Percentiles rank a stretch among this genome's conserved stretches.
Conservation (phyloP, 805 yeast genomes). For the Barnettozyma sp. region DNA sequence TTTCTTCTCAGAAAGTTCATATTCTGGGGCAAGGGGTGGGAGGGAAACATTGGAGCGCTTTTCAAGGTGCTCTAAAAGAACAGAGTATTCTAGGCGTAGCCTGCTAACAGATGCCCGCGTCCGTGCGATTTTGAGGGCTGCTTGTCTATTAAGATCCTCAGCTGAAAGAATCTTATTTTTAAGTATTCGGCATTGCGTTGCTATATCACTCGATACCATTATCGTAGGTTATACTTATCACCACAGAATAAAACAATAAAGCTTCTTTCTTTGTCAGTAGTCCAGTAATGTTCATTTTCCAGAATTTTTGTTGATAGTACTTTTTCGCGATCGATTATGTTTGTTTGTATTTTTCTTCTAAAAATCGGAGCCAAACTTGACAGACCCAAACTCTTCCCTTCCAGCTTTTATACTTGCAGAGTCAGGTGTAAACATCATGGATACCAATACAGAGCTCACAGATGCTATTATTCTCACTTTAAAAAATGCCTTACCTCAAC, state of each 20-base stretch:
- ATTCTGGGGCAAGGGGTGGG: conserved; percentile 11
- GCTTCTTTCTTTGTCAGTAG: background rate
- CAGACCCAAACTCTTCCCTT: no score
- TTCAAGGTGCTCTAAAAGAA: conserved; percentile 76
- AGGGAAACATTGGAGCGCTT: conserved; percentile 31
- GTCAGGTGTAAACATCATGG: background rate
- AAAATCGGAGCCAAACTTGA: no score
- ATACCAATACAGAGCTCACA: background rate
- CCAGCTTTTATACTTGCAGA: no score
- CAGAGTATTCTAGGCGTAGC: conserved; percentile 73
- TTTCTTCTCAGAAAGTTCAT: conserved; percentile 17
- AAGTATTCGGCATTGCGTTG: conserved; percentile 54
- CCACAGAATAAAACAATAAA: no score
- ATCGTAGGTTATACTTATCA: no score
- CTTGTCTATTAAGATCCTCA: conserved; percentile 70
- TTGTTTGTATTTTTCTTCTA: no score
- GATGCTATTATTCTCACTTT: conserved; percentile 10
- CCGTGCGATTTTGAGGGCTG: conserved; percentile 69
- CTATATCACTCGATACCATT: conserved; percentile 1
- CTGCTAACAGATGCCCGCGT: conserved; percentile 71
- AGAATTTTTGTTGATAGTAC: background rate
- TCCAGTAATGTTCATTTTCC: background rate
- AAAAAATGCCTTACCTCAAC: conserved; percentile 12
- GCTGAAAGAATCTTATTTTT: conserved; percentile 62
- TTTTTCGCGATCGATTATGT: no score